Conservation (phyloP, 345 rosid genomes). For the Draba incana region DNA sequence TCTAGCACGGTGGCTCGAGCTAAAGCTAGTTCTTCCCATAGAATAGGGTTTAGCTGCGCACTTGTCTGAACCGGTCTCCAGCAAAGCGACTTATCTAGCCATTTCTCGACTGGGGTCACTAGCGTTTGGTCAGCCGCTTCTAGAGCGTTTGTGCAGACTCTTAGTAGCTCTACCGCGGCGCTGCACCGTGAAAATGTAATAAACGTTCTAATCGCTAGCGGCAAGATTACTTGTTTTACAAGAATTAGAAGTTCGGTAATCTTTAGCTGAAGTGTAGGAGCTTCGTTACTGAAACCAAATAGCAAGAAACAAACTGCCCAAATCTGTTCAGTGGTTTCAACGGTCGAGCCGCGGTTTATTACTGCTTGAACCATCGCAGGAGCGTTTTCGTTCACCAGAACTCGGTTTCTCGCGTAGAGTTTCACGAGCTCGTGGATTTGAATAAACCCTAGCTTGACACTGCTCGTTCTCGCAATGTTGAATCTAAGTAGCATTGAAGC, state of each 20-base stretch:
- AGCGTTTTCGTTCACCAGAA: constrained; percentile 48
- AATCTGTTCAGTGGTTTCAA: constrained; percentile 64
- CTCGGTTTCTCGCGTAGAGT: constrained; percentile 67
- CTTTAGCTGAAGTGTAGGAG: constrained; percentile 65
- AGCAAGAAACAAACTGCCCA: constrained; percentile 88
- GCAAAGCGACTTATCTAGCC: constrained; percentile 83
- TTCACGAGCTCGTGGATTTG: constrained; percentile 70
- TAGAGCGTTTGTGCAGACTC: constrained; percentile 80
- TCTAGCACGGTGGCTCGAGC: constrained; percentile 88
- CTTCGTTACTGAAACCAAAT: constrained; percentile 75
- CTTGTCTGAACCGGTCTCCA: constrained; percentile 88
- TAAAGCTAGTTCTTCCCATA: constrained; percentile 94
- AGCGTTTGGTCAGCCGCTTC: constrained; percentile 87
- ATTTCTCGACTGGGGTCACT: constrained; percentile 83
- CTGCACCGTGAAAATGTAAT: constrained; percentile 78
- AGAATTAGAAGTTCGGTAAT: constrained; percentile 63
- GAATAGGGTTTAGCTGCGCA: constrained; percentile 84
- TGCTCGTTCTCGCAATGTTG: constrained; percentile 69
- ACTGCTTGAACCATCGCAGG: constrained; percentile 79
- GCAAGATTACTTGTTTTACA: constrained; percentile 68
- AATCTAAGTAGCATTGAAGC: constrained; percentile 81
- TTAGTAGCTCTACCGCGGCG: constrained; percentile 82
- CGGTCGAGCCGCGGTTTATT: constrained; percentile 58
- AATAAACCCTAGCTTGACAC: constrained; percentile 61
- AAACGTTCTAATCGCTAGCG: constrained; percentile 76